Evolutionary conservation across 2,329 filamentous ascomycete species (phyloP).

Genomic region (Ustulina deusta): DNA sequence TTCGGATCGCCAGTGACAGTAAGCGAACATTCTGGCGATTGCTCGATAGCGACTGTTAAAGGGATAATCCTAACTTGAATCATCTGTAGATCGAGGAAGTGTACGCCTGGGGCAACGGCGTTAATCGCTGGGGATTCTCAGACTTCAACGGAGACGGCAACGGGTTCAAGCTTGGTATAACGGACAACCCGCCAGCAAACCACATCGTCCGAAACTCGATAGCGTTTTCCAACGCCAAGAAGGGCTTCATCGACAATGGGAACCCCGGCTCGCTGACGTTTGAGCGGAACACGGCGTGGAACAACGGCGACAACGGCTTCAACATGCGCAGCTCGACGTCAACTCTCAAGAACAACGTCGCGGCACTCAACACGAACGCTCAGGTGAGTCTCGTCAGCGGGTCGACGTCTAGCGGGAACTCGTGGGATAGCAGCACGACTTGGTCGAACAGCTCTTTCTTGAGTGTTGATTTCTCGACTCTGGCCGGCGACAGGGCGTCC

Average conservation of each 20-base stretch:
- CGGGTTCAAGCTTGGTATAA: slow-evolving; percentile 60
- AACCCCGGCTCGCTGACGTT: slow-evolving; percentile 57
- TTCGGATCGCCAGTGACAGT: slow-evolving; percentile 57
- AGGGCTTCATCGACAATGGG: slow-evolving; percentile 61
- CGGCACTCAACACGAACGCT: slow-evolving; percentile 51
- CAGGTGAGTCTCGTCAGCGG: slow-evolving; percentile 46
- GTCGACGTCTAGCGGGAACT: slow-evolving; percentile 53
- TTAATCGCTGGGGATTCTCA: slow-evolving; percentile 59
- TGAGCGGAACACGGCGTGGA: slow-evolving; percentile 60
- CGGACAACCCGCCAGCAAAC: slow-evolving; percentile 55
- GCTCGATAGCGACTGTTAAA: neutral
- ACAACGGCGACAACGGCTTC: slow-evolving; percentile 58
- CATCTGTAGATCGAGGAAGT: slow-evolving; percentile 52
- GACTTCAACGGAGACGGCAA: slow-evolving; percentile 60
- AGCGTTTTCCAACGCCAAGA: slow-evolving; percentile 56
- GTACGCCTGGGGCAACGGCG: slow-evolving; percentile 59
- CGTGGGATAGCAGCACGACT: slow-evolving; percentile 54
- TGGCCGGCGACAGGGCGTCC: slow-evolving; percentile 53
- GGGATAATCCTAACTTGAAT: neutral
- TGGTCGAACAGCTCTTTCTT: slow-evolving; percentile 57
- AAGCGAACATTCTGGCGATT: neutral
- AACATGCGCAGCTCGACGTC: slow-evolving; percentile 54
- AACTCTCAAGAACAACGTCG: slow-evolving; percentile 55
- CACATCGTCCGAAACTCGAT: slow-evolving; percentile 59
- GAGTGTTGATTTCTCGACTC: slow-evolving; percentile 52